phyloP scores from a whole-genome alignment of 1,284 basidiomycete species.

The Boletus mariae region DNA sequence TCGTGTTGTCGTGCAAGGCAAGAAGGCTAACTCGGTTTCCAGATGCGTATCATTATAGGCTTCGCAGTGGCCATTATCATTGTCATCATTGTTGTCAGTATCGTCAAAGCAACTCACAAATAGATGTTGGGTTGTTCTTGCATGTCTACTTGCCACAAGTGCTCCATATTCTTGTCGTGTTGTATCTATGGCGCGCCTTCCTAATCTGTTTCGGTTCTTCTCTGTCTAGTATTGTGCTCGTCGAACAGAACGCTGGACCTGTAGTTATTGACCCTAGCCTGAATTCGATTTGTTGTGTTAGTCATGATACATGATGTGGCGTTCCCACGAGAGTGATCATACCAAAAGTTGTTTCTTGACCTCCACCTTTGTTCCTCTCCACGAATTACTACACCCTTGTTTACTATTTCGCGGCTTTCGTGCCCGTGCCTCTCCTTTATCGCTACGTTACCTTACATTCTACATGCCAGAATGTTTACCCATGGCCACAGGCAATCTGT shows the following conservation, averaged over 20 bases:
- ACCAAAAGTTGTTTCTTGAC: conserved; percentile 13
- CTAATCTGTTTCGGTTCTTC: conserved; percentile 23
- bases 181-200: conserved; percentile 36
- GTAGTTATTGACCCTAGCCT: conserved; percentile 13
- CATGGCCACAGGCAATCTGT: conserved; percentile 60
- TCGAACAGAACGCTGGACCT: conserved; percentile 14
- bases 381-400: conserved; percentile 11
- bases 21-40: conserved; percentile 8
- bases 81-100: conserved; percentile 89
- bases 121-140: conserved; percentile 19
- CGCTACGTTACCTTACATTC: conserved; percentile 26
- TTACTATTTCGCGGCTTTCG: conserved; percentile 28
- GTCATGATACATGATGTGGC: conserved; percentile 1
- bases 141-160: conserved; percentile 3
- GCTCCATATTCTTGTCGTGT: conserved; percentile 24
- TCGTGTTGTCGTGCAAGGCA: conserved; percentile 2
- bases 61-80: conserved; percentile 85
- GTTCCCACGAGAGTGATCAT: conserved; percentile 25
- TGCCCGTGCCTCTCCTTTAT: conserved; percentile 44
- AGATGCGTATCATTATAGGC: conserved; percentile 91
- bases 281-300: conserved; percentile 25
- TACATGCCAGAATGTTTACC: conserved; percentile 44
- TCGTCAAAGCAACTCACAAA: conserved; percentile 76
- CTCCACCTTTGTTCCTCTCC: conserved; percentile 4
- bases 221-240: conserved; percentile 16